Base-by-base conservation (phyloP, 768 basidiomycete genomes). In the Hortiboletus campestris region DNA sequence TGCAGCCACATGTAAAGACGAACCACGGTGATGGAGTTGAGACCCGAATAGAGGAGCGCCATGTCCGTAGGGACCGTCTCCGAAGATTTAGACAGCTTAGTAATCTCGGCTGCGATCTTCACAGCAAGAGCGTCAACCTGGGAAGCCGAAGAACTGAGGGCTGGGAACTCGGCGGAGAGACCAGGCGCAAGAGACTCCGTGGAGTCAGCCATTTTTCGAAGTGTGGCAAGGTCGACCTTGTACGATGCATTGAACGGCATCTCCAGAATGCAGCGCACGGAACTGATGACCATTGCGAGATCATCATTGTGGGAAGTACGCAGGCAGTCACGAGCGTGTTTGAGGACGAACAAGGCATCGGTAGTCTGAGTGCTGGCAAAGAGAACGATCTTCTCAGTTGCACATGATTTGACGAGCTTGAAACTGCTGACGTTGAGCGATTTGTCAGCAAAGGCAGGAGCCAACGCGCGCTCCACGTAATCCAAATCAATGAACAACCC, bases 1-100 rank as follows among this genome's bases (percentile, higher is more conserved):
- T 70, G 72, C 53, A 74, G 56, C 72, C 72, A 74, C 62, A 67
- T 62, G 58, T 67, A 61, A 28, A 74, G 60, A 32, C 64, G 61
- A 19, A 67, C 63, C 8, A 70, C 59, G 7, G 67, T 71, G 56
- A 64, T 64, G 38, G 70, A 66, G 35, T 70, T 69, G 44, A 75
- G 69, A 41, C 71, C 72, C 0, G 68, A 63, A 55, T 69, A 67
- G 34, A 69, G 62, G 28, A 75, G 66, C 2, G 74, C 67, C 31
- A 60, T 62, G 59, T 73, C 69, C 44, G 62, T 65, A 12, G 66
- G 62, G 31, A 75, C 38, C 16, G 65, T 50, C 17, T 62, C 61
- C 5, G 55, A 55, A 36, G 69, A 62, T 53, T 69, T 69, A 56
- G 67, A 67, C 31, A 75, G 56, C 40, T 55, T 61, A 2, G 69